phyloP scores from a whole-genome alignment of 805 yeast genomes.

The Metschnikowia lochheadii region DNA sequence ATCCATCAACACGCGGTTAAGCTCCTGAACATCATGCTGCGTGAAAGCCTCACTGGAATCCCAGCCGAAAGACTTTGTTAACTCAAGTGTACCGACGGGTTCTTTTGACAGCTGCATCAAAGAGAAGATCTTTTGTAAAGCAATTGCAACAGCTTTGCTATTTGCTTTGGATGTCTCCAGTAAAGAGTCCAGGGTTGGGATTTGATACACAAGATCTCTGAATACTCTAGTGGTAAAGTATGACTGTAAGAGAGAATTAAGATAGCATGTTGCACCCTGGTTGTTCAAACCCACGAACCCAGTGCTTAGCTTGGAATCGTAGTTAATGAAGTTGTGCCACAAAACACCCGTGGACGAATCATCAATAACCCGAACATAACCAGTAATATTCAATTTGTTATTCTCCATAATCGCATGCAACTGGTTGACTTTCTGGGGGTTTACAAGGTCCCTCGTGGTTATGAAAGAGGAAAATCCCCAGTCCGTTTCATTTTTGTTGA shows the following conservation, averaged over 20 bases:
- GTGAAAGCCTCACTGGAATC: constrained; percentile 91
- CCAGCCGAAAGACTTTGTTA: constrained; percentile 96
- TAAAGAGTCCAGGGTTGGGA: constrained; percentile 55
- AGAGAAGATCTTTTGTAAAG: constrained; percentile 85
- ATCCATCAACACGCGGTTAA: constrained; percentile 94
- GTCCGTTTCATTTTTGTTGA: constrained; percentile 70
- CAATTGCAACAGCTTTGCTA: constrained; percentile 55
- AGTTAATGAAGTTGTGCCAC: constrained; percentile 83
- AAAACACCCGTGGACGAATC: constrained; percentile 89
- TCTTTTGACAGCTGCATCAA: constrained; percentile 65
- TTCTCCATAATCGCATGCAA: constrained; percentile 43
- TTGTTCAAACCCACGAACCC: constrained; percentile 91
- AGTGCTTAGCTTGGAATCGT: constrained; percentile 81
- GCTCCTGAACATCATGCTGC: constrained; percentile 97
- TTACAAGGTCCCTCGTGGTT: constrained; percentile 40
- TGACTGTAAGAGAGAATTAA: constrained; percentile 88
- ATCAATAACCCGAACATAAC: constrained; percentile 67
- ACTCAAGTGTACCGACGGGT: constrained; percentile 79
- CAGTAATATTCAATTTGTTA: constrained; percentile 65
- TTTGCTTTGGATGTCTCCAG: constrained; percentile 34
- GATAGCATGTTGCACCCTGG: constrained; percentile 98
- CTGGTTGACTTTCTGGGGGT: constrained; percentile 19
- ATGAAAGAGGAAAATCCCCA: constrained; percentile 92
- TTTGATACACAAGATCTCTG: constrained; percentile 80
- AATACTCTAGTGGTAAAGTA: constrained; percentile 81